Evolutionary conservation across 352 stramenopile species (phyloP).

Genomic region (Phytophthora lateralis): DNA sequence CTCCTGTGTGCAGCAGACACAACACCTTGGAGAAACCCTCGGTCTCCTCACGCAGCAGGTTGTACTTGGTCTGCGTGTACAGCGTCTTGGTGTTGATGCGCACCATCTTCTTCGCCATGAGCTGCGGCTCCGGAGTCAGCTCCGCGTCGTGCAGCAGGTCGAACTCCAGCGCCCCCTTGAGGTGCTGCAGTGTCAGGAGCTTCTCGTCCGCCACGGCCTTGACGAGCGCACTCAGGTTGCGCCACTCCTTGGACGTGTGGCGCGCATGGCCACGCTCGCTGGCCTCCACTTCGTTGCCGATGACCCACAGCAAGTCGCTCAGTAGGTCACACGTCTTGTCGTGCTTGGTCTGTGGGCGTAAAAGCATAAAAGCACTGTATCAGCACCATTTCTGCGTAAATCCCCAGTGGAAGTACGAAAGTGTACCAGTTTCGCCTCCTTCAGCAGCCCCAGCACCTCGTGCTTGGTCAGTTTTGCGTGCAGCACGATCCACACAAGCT

Average conservation of each 20-base stretch:
- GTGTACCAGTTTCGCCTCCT: constrained; percentile 64
- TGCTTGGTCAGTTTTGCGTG: constrained; percentile 71
- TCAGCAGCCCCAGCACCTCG: constrained; percentile 73
- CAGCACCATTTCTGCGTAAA: not conserved
- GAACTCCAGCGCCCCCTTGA: constrained; percentile 77
- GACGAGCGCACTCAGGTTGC: constrained; percentile 66
- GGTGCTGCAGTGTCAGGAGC: constrained; percentile 51
- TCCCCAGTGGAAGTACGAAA: not conserved
- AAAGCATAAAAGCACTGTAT: not conserved
- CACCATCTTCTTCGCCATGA: constrained; percentile 77
- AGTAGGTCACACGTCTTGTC: constrained; percentile 56
- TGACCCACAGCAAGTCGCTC: constrained; percentile 76
- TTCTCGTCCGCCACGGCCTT: constrained; percentile 72
- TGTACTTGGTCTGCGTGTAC: constrained; percentile 98
- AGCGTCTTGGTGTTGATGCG: constrained; percentile 88
- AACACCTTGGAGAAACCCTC: constrained; percentile 96
- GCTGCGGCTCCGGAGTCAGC: constrained; percentile 47
- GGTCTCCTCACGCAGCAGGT: constrained; percentile 95
- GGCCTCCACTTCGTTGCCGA: constrained; percentile 78
- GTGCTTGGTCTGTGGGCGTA: constrained; percentile 27
- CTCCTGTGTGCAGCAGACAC: constrained; percentile 72
- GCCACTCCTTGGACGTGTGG: constrained; percentile 74
- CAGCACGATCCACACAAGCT: constrained; percentile 80
- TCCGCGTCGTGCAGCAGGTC: constrained; percentile 76
- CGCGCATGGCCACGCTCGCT: constrained; percentile 70